Base-by-base conservation (phyloP, 306 rosid genomes). In the Quercus cerris region DNA sequence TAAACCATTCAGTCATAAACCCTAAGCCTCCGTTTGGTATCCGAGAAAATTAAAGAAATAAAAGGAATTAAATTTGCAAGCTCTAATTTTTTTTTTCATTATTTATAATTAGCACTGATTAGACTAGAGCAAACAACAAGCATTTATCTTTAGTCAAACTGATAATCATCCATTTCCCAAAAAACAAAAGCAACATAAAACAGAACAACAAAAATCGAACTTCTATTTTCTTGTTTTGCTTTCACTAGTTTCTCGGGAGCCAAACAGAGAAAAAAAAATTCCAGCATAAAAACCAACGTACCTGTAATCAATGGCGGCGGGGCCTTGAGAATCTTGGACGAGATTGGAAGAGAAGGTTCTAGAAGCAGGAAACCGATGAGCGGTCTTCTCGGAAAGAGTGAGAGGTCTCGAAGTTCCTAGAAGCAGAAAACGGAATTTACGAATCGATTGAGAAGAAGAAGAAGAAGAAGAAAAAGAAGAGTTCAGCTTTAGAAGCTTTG, bases 291-390 rank as follows among this genome's bases (percentile, higher is more conserved):
- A 46, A 55, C 74, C 0, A 10, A 22, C 61, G 59, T 76, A 95
- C 99, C 88, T 15, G 75, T 95, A 95, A 90, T 95, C 93, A 14
- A 91, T 86, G 66, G 96, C 38, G 59, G 90, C 41, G 27, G 99
- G 99, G 61, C 70, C 94, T 76, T 84, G 84, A 83, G 85, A 70
- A 73, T 83, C 82, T 23, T 75, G 87, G 12, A 72, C 82, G 78
- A 86, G 82, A 78, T 82, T 77, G 59, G 94, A 89, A 79, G 90
- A 90, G 83, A 89, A 86, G 85, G 70, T 81, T 90, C 89, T 82
- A 49, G 82, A 77, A 83, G 83, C 80, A 64, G 72, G 33, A 69
- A 80, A 80, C 63, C 41, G 73, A 46, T 38, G 56, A 57, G 71
- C 38, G 41, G 58, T 62, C 46, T 67, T 62, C 46, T 61, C 57